Evolutionary conservation across 2,329 filamentous ascomycete genomes (phyloP).

Genomic region (Aspergillus fructus): DNA sequence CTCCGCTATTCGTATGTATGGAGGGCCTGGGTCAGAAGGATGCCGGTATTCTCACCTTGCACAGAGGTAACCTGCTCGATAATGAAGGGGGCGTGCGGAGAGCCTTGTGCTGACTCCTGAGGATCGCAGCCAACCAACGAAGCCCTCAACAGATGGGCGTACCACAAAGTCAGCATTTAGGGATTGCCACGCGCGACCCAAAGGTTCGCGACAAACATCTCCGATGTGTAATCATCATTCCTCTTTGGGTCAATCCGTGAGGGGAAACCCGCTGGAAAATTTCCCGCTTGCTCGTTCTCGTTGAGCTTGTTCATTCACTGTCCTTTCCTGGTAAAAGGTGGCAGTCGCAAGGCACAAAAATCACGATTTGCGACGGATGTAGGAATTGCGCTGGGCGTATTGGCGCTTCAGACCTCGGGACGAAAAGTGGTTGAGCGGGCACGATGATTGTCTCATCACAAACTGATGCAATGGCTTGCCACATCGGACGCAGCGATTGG

Average conservation of each 20-base stretch:
- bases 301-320: no score
- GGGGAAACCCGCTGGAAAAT: neutral
- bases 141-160: conserved; percentile 5
- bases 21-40: conserved; percentile 3
- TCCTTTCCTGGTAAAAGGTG: no score
- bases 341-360: neutral
- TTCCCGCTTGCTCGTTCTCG: no score
- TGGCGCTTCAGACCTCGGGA: conserved; percentile 7
- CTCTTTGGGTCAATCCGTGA: neutral
- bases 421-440: conserved; percentile 1
- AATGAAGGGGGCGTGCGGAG: neutral
- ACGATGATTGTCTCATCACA: conserved; percentile 16
- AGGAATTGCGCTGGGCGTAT: neutral
- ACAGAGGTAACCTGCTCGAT: neutral
- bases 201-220: conserved; percentile 14
- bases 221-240: neutral
- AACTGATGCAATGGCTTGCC: conserved; percentile 16
- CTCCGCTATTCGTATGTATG: conserved; percentile 5
- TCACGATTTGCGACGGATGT: neutral
- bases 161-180: conserved; percentile 13
- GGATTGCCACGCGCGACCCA: conserved; percentile 18
- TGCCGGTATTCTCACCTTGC: neutral
- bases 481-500: conserved; percentile 6
- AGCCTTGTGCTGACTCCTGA: conserved; percentile 5
- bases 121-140: conserved; percentile 7